phyloP scores from a whole-genome alignment of 192 early-diverging fungal species.

The Umbelopsis sp. region DNA sequence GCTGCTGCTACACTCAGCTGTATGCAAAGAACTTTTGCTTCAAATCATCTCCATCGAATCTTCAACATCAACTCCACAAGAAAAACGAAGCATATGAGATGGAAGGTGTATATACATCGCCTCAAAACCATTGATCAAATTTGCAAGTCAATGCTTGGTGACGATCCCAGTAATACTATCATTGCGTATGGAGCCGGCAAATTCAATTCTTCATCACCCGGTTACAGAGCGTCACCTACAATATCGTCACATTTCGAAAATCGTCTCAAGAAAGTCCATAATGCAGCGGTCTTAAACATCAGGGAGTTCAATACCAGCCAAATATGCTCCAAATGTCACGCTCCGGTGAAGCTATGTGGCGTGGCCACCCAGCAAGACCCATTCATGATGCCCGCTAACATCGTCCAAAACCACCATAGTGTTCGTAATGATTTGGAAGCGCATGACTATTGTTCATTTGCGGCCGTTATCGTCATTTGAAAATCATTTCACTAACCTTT shows the following conservation, averaged over 20 bases:
- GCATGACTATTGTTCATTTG: conserved; percentile 10
- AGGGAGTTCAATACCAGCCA: background rate
- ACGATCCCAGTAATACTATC: background rate
- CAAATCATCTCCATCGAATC: background rate
- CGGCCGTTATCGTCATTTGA: background rate
- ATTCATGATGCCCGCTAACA: background rate
- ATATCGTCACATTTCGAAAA: background rate
- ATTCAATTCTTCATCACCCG: background rate
- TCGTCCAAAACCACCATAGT: background rate
- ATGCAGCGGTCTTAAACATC: background rate
- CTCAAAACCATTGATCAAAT: background rate
- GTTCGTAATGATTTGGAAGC: background rate
- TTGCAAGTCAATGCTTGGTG: background rate
- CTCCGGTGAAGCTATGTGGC: background rate
- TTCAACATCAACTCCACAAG: background rate
- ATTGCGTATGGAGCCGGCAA: background rate
- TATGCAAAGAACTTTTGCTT: background rate
- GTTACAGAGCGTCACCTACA: background rate
- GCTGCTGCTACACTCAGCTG: background rate
- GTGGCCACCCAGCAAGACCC: background rate
- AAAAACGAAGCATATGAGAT: background rate
- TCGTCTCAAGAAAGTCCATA: background rate
- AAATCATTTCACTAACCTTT: background rate
- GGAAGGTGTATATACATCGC: background rate
- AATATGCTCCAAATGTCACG: background rate